Evolutionary conservation across 768 basidiomycete species (phyloP).

Genomic region (Suillus fuscotomentosus): DNA sequence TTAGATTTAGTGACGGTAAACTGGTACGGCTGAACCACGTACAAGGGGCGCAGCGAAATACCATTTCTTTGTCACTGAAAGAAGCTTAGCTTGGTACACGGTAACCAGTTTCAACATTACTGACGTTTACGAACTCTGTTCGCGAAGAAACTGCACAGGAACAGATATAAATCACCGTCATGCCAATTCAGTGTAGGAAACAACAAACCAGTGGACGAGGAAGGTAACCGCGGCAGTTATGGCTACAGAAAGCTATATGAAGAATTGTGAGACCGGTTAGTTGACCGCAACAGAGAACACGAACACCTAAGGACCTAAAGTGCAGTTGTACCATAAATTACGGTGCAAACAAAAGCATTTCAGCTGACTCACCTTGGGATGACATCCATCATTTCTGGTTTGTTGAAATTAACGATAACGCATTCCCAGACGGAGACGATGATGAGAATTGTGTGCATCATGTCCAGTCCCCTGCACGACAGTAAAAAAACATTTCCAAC

Average conservation of each 20-base stretch:
- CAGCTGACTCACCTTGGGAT: conserved; percentile 26
- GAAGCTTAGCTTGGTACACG: conserved; percentile 1
- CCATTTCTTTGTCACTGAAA: conserved; percentile 31
- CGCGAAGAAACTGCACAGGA: conserved; percentile 26
- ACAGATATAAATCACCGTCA: not conserved
- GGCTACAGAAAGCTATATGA: conserved; percentile 29
- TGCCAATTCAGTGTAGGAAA: not conserved
- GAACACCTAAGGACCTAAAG: conserved; percentile 27
- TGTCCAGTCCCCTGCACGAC: conserved; percentile 18
- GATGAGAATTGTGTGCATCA: conserved; percentile 29
- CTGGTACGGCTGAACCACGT: not conserved
- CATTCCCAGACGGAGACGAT: conserved; percentile 25
- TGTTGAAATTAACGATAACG: conserved; percentile 23
- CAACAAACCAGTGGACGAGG: conserved; percentile 31
- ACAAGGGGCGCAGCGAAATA: conserved; percentile 31
- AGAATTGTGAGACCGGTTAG: not conserved
- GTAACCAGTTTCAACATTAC: not conserved
- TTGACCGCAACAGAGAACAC: not conserved
- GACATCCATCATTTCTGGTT: conserved; percentile 24
- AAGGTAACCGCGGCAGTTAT: conserved; percentile 30
- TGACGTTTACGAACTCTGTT: conserved; percentile 34
- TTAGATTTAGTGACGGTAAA: not conserved
- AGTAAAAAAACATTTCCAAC: not conserved
- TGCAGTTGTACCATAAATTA: not conserved
- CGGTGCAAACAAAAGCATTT: rapidly evolving